A percentile compares a stretch with the other conserved stretches of the same genome.
These are phyloP conservation scores for Thermothielavioides terrestris DNA, from an alignment of 495 filamentous ascomycete species.

Conservation along the genomic window DNA sequence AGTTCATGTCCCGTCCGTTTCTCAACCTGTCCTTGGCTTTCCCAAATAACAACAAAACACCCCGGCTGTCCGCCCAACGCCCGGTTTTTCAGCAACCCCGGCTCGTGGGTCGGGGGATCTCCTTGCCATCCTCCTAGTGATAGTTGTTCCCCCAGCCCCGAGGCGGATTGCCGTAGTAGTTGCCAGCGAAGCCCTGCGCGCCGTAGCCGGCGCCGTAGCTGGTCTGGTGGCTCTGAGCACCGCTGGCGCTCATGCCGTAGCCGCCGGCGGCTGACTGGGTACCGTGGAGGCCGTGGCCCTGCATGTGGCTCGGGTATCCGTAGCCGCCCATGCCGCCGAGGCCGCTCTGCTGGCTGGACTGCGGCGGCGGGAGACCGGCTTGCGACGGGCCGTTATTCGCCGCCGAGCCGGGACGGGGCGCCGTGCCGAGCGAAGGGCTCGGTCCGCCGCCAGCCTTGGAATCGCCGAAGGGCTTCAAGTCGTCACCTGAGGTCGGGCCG, in stretches of 20 bases:
- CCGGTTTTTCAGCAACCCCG: neutral
- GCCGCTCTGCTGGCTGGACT: conserved; percentile 50
- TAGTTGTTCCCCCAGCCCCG: conserved; percentile 68
- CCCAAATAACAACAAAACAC: too few species aligned
- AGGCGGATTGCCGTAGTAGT: conserved; percentile 45
- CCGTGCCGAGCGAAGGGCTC: conserved; percentile 74
- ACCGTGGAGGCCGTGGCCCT: conserved; percentile 52
- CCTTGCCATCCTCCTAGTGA: conserved; percentile 26
- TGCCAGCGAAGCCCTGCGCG: conserved; percentile 43
- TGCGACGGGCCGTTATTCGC: conserved; percentile 64
- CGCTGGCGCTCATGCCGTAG: conserved; percentile 60
- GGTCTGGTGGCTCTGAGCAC: conserved; percentile 56
- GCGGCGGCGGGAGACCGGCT: conserved; percentile 62
- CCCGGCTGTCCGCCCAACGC: too few species aligned
- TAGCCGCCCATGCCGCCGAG: conserved; percentile 52
- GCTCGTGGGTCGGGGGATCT: neutral
- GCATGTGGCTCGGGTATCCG: conserved; percentile 64
- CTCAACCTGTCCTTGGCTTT: too few species aligned
- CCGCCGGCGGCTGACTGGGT: conserved; percentile 56
- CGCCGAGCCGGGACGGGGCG: conserved; percentile 75
- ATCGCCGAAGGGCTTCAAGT: conserved; percentile 65
- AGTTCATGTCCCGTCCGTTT: too few species aligned
- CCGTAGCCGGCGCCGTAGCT: conserved; percentile 47
- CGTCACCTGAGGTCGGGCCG: conserved; percentile 46
- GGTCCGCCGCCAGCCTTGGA: conserved; percentile 64